Percentiles rank a stretch among this genome's conserved stretches.
Conservation (phyloP, 2,329 filamentous ascomycete species). For the Chaetomiaceae sp. region DNA sequence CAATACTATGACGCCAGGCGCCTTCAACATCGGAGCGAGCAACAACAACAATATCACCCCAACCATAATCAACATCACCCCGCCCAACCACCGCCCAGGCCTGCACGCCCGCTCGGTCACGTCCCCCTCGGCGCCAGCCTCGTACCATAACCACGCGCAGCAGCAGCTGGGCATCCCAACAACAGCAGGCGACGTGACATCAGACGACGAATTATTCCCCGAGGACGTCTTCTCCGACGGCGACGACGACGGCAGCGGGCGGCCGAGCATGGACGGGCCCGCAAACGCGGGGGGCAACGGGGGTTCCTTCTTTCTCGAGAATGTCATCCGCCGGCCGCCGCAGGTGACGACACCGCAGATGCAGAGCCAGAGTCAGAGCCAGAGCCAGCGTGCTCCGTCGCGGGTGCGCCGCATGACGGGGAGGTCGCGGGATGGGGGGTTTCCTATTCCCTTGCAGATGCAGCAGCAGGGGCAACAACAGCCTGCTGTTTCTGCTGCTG, state of each 20-base stretch:
- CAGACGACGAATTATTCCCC: conserved; percentile 68
- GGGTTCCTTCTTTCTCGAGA: conserved; percentile 52
- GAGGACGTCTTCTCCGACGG: conserved; percentile 72
- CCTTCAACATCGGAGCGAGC: conserved; percentile 39
- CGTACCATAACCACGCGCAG: conserved; percentile 50
- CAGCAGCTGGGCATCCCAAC: conserved; percentile 38
- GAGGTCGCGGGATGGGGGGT: conserved; percentile 31
- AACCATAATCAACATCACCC: conserved; percentile 26
- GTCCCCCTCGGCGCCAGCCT: conserved; percentile 62
- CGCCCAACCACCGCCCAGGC: conserved; percentile 50
- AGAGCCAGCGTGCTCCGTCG: conserved; percentile 54
- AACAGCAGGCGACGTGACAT: conserved; percentile 53
- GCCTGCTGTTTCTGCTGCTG: background rate
- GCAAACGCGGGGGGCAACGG: conserved; percentile 32
- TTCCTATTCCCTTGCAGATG: conserved; percentile 22
- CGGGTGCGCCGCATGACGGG: conserved; percentile 61
- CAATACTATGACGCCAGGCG: conserved; percentile 60
- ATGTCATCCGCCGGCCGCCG: conserved; percentile 56
- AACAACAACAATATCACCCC: background rate
- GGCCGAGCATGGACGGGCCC: conserved; percentile 38
- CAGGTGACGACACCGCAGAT: too few relatives aligned
- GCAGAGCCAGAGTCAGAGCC: too few relatives aligned
- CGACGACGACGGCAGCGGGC: conserved; percentile 62
- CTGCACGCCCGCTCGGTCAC: conserved; percentile 82
- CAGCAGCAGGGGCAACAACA: background rate